phyloP scores from a whole-genome alignment of 2,329 filamentous ascomycete species.

The Ceratocystiopsis minuta region DNA sequence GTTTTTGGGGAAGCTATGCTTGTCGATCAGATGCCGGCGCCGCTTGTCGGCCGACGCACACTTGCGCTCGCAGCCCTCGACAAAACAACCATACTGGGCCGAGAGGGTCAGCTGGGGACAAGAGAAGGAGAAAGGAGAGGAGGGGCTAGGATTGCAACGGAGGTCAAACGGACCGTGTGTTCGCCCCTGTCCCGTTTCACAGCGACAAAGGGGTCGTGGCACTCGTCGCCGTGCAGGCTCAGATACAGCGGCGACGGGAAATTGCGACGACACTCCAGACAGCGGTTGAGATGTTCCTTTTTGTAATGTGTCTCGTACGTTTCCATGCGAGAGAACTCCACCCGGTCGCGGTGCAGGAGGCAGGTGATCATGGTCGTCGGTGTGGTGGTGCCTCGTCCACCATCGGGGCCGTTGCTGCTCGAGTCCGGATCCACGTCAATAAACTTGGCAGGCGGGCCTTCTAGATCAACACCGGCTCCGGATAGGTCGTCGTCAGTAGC shows the following conservation, averaged over 20 bases:
- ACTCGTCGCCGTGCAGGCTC: constrained; percentile 72
- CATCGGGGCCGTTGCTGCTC: too few relatives aligned
- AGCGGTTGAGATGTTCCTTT: constrained; percentile 67
- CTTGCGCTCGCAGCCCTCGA: constrained; percentile 71
- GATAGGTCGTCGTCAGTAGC: not conserved
- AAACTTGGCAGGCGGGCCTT: constrained; percentile 29
- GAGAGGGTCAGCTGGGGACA: too few relatives aligned
- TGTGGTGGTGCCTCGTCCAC: too few relatives aligned
- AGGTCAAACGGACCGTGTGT: constrained; percentile 47
- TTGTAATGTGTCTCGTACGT: constrained; percentile 81
- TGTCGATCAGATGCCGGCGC: constrained; percentile 77
- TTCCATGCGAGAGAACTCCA: constrained; percentile 55
- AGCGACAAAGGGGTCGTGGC: constrained; percentile 65
- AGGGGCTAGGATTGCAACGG: not conserved
- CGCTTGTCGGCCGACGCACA: constrained; percentile 74
- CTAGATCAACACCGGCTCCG: too few relatives aligned
- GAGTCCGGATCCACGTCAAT: too few relatives aligned
- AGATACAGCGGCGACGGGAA: constrained; percentile 74
- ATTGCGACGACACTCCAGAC: constrained; percentile 68
- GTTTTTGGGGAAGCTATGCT: constrained; percentile 76
- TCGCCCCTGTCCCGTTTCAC: constrained; percentile 63
- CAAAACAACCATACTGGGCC: constrained; percentile 64
- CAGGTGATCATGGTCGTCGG: constrained; percentile 47
- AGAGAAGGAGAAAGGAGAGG: not conserved
- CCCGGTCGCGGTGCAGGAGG: constrained; percentile 51